These are phyloP conservation scores for Coffea canephora DNA, from an alignment of 257 asterid genomes.

Conservation along the genomic window DNA sequence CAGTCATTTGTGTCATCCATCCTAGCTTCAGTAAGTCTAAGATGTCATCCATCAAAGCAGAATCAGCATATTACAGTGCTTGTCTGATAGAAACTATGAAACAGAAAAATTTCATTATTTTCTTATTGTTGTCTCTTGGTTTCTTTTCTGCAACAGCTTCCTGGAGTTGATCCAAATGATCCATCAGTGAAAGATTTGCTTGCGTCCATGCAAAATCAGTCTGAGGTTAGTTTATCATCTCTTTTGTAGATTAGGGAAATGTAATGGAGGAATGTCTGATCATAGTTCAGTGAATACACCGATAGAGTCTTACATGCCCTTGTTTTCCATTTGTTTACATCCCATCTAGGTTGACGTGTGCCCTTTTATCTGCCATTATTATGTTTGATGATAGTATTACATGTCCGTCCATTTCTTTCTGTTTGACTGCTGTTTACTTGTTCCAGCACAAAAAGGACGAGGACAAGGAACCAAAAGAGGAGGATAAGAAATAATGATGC, in stretches of 20 bases:
- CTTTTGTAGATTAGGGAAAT: not conserved
- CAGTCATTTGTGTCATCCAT: constrained; percentile 74
- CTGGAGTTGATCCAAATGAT: constrained; percentile 98
- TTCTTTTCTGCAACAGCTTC: constrained; percentile 61
- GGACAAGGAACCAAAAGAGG: constrained; percentile 63
- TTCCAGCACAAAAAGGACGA: constrained; percentile 55
- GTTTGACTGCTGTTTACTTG: not conserved
- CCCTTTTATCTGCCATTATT: not conserved
- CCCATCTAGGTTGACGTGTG: not conserved
- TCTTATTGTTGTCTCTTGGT: not conserved
- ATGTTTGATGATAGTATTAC: not conserved
- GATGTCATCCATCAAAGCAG: not conserved
- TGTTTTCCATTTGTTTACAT: not conserved
- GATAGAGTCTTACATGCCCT: not conserved
- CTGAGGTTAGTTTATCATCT: constrained; percentile 64
- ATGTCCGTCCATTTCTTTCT: not conserved
- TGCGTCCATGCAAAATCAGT: constrained; percentile 83
- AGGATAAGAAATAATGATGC: constrained; percentile 58
- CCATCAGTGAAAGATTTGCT: constrained; percentile 86
- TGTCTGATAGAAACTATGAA: not conserved
- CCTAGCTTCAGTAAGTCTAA: constrained; percentile 72
- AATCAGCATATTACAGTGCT: constrained; percentile 9
- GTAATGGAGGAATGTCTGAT: not conserved
- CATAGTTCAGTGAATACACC: not conserved
- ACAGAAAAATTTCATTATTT: not conserved